Evolutionary conservation across 352 stramenopile species (phyloP), one percentile per base, ranked within the genome.

Genomic region (Globisporangium irregulare): DNA sequence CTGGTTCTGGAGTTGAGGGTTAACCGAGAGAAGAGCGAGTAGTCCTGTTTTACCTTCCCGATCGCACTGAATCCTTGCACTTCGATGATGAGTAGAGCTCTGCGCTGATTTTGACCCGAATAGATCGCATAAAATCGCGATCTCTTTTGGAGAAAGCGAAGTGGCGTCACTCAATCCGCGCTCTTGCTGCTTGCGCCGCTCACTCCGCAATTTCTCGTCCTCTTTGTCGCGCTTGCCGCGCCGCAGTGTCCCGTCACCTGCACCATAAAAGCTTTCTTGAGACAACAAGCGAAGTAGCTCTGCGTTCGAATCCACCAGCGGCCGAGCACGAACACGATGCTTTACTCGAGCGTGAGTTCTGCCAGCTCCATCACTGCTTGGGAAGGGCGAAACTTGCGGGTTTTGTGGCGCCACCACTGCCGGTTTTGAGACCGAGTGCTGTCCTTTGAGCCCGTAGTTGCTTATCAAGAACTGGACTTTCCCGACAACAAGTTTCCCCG

Each of bases 381-480:
- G 25, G 4, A 15, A 41, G 20, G 66, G 18, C 48, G 34, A 7
- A n/a, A 55, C 2, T 24, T 58, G 53, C 18, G 24, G 53, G 7
- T 12, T 24, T 59, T 64, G 8, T 15, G 61, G 27, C 18, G 70
- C 71, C 14, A 54, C 51, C 18, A 69, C 65, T 10, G 25, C 14
- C 24, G 60, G 7, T 27, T 59, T 15, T 46, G 67, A 53, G 6
- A 73, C 27, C 4, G 38, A 3, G 27, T 86, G 65, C 32, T 80
- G 75, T 6, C 84, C 84, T 65, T 87, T 90, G 4, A 89, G 50
- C 14, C 84, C 93, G 56, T 95, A 95, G 70, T 97, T 97, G 66
- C 86, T 95, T 65, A 97, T 78, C 14, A 98, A 70, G 15, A 98
- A 70, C 64, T 98, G 90, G 4, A 98, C 70, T 36, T 84, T 80